Evolutionary conservation across 441 rosid species (phyloP), one percentile per base, ranked within the genome.

Genomic region (Gossypium davidsonii): DNA sequence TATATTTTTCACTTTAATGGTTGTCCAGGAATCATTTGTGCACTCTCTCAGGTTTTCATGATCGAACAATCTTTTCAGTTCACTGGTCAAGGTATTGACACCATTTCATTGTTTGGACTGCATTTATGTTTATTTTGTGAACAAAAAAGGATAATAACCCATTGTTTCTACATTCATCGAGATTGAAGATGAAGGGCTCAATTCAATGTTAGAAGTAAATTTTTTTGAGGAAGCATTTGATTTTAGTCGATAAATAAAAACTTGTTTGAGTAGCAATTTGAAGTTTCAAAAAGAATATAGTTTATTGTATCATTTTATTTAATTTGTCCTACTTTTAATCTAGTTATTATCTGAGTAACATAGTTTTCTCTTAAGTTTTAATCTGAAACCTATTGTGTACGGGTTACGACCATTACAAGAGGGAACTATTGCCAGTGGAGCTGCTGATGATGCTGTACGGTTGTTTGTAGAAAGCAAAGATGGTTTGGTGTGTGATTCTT

Each of bases 1-100:
- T 39, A 23, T 20, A 26, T 67, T 21, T 28, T 63, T 77, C 66
- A 23, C 26, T 73, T 72, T 66, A 66, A 6, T 74, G 73, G 17
- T 46, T 80, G 85, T 83, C 61, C 91, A 91, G 99, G 99, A 88
- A 73, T 77, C 97, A 92, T 77, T 75, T 85, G 48, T 89, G 87
- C 80, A 91, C 97, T 59, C 90, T 95, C 74, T 82, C 97, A 9
- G 97, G 99, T 61, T 92, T 90, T 81, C 99, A 92, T 85, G 95
- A 90, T 70, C 88, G 98, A 67, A 92, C 99, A 48, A 83, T 95
- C 66, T 92, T 89, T 85, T 92, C 99, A 76, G 90, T 88, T 86
- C 88, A 92, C 72, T 91, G 96, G 95, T 92, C 97, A 86, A 91
- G 98, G 97, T 93, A 88, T 71, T 67, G 8, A 76, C 39, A 37